These are phyloP conservation scores for Aureobasidium subglaciale DNA, from an alignment of 2,329 filamentous ascomycete genomes.

Conservation along the genomic window DNA sequence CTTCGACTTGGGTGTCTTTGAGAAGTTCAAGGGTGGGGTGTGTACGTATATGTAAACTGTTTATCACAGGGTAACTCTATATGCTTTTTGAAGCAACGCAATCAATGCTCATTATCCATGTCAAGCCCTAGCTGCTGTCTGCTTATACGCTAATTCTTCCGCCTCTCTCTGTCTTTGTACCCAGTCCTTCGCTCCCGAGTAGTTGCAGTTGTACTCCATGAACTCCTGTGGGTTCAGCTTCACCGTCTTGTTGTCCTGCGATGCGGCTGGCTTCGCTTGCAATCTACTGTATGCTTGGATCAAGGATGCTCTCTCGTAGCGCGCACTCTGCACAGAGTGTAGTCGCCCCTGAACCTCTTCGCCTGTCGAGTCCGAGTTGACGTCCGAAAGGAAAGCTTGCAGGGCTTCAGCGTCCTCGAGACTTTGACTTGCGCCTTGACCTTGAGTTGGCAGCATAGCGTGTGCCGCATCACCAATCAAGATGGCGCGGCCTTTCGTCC, in stretches of 20 bases:
- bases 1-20: constrained; percentile 53
- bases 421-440: constrained; percentile 37
- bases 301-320: constrained; percentile 34
- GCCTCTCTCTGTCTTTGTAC: constrained; percentile 7
- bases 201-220: constrained; percentile 37
- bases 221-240: constrained; percentile 36
- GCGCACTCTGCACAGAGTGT: constrained; percentile 23
- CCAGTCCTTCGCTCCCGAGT: constrained; percentile 33
- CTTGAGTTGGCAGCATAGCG: constrained; percentile 36
- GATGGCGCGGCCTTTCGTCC: constrained; percentile 25
- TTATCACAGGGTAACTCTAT: too few species aligned
- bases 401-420: constrained; percentile 38
- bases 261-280: constrained; percentile 34
- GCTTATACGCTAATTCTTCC: constrained; percentile 1
- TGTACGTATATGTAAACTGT: constrained; percentile 17
- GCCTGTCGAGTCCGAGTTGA: constrained; percentile 16
- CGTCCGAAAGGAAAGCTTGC: constrained; percentile 23
- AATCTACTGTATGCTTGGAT: constrained; percentile 40
- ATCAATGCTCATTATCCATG: too few species aligned
- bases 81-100: too few species aligned
- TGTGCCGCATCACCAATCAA: constrained; percentile 34
- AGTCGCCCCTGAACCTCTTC: constrained; percentile 23
- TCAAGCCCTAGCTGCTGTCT: neutral
- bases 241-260: constrained; percentile 27
- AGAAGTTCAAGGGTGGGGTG: constrained; percentile 22